Percentiles rank a stretch among this genome's conserved stretches.
phyloP scores from a whole-genome alignment of 116 monocot genomes.

The Zostera marina region DNA sequence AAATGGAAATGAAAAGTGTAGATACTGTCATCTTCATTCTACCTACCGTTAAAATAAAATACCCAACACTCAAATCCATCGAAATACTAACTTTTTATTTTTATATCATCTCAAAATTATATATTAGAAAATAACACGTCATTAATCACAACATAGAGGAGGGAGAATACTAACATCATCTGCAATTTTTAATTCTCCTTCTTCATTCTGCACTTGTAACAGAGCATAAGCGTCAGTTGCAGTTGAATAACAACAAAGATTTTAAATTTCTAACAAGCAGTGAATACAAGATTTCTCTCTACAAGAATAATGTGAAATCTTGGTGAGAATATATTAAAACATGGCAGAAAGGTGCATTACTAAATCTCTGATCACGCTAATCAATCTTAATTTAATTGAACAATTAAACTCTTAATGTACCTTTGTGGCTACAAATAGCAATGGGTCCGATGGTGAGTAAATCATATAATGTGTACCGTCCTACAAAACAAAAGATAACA shows the following conservation, averaged over 20 bases:
- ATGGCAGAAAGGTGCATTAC: too few relatives aligned
- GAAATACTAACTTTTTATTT: background rate
- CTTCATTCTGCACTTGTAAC: conserved; percentile 48
- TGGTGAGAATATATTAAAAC: too few relatives aligned
- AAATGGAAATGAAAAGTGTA: background rate
- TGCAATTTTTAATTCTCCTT: conserved; percentile 60
- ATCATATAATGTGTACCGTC: conserved; percentile 93
- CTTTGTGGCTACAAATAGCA: conserved; percentile 81
- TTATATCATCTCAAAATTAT: background rate
- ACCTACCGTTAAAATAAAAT: too few relatives aligned
- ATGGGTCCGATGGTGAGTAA: conserved; percentile 88
- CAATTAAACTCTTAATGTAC: conserved; percentile 16
- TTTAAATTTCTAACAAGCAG: background rate
- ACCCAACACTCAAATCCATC: too few relatives aligned
- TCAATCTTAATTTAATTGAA: background rate
- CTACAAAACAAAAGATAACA: conserved; percentile 20
- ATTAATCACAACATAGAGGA: background rate
- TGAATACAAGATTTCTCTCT: too few relatives aligned
- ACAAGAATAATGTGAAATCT: too few relatives aligned
- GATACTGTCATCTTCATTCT: too few relatives aligned
- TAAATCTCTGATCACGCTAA: background rate
- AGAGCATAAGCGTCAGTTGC: background rate
- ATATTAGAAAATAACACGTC: background rate
- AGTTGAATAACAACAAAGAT: background rate
- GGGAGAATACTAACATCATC: conserved; percentile 66